phyloP scores from a whole-genome alignment of 164 flowering plant genomes.

The Vitis vinifera region ASM3070453v1 NC_081811.1:5305001-5305500 shows the following conservation, averaged over 20 bases:
- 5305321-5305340: constrained; percentile 93
- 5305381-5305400: background rate
- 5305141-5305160: background rate
- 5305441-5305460: background rate
- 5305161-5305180: background rate
- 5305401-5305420: background rate
- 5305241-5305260: constrained; percentile 99
- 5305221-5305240: constrained; percentile 71
- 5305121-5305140: background rate
- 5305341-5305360: constrained; percentile 58
- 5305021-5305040: constrained; percentile 98
- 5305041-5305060: constrained; percentile 93
- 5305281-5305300: constrained; percentile 96
- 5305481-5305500: background rate
- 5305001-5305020: constrained; percentile 99
- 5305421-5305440: background rate
- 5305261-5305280: constrained; percentile 98
- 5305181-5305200: background rate
- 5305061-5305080: constrained; percentile 91
- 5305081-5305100: constrained; percentile 77
- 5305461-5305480: background rate
- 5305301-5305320: constrained; percentile 91
- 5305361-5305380: constrained; percentile 7
- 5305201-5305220: background rate
- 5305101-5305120: constrained; percentile 16